A percentile compares a stretch with the other conserved stretches of the same genome.
phyloP scores from a whole-genome alignment of 352 stramenopile species.

The Pythium sp. region DNA sequence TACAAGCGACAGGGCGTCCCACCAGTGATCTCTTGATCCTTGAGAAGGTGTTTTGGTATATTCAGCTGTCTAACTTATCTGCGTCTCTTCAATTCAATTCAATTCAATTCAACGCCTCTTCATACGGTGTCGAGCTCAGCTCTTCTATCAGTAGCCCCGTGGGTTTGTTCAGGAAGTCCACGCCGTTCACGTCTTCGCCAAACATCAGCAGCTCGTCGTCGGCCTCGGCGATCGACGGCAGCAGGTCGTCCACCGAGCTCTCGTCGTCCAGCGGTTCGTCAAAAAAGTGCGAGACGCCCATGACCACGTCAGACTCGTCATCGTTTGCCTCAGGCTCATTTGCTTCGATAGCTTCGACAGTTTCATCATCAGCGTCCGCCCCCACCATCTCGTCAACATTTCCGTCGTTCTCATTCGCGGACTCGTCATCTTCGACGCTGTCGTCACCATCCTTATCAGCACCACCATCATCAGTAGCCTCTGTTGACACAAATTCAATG shows the following conservation, averaged over 20 bases:
- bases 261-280: conserved; percentile 12
- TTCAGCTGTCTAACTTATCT: background rate
- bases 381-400: background rate
- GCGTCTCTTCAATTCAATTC: background rate
- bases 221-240: conserved; percentile 20
- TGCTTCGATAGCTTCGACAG: background rate
- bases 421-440: background rate
- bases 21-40: background rate
- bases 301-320: background rate
- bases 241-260: conserved; percentile 16
- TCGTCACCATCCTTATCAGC: conserved; percentile 9
- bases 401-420: background rate
- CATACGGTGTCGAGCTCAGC: background rate
- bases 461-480: conserved; percentile 3
- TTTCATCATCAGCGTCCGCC: background rate
- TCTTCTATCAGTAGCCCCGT: conserved; percentile 7
- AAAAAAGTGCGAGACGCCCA: conserved; percentile 5
- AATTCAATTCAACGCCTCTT: background rate
- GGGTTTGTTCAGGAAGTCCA: conserved; percentile 13
- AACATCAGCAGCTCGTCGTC: conserved; percentile 21
- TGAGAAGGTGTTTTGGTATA: background rate
- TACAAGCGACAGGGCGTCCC: background rate
- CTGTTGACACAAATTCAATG: conserved; percentile 50
- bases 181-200: conserved; percentile 14
- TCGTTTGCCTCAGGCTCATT: background rate